These are phyloP conservation scores for Hanseniaspora thailandica DNA, from an alignment of 805 yeast species.

Conservation along the genomic window DNA sequence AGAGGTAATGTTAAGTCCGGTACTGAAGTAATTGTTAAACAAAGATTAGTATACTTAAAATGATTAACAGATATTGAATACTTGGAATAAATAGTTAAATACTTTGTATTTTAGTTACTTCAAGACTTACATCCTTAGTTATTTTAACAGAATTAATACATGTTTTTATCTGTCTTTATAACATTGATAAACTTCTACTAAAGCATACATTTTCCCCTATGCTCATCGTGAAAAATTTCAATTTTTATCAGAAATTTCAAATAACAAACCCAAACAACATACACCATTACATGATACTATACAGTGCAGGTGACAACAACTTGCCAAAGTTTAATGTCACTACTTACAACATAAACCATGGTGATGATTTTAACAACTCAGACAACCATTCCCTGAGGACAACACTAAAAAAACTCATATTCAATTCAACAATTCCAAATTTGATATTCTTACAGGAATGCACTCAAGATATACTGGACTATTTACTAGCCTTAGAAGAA, in stretches of 20 bases:
- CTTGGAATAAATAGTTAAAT: too few species aligned
- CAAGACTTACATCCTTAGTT: too few species aligned
- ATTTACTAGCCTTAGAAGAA: neutral
- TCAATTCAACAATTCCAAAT: neutral
- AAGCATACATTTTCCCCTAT: too few species aligned
- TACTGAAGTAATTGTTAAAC: too few species aligned
- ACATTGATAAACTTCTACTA: too few species aligned
- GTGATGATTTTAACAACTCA: neutral
- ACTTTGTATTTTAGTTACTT: too few species aligned
- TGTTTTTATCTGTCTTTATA: too few species aligned
- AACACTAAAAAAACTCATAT: neutral
- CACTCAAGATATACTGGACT: constrained; percentile 3
- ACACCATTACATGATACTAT: neutral
- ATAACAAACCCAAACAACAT: neutral
- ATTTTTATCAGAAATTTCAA: too few species aligned
- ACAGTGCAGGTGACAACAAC: neutral
- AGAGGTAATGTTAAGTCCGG: too few species aligned
- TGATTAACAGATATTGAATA: too few species aligned
- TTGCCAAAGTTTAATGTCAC: neutral
- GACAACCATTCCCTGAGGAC: neutral
- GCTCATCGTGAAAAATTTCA: neutral
- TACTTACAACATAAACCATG: constrained; percentile 12
- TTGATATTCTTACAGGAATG: constrained; percentile 10
- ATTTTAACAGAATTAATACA: too few species aligned
- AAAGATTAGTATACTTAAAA: too few species aligned